Conservation (phyloP, 2,329 filamentous ascomycete species). For the Neospermospora avenae region DNA sequence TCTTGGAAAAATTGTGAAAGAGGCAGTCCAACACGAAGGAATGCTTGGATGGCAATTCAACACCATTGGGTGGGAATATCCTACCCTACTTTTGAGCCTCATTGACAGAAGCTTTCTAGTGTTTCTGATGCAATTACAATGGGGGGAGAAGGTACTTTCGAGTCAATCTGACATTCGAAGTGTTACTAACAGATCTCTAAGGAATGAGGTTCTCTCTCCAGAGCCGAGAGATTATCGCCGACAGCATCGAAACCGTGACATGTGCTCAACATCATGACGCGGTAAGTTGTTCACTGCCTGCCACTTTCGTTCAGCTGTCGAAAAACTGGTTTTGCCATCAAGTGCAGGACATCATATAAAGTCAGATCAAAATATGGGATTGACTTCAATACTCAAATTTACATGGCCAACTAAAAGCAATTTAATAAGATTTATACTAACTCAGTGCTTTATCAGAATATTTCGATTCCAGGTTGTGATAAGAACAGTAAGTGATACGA, state of each 20-base stretch:
- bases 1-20: slow-evolving; percentile 83
- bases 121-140: slow-evolving; percentile 83
- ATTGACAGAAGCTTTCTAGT: neutral
- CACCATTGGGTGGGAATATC: slow-evolving; percentile 22
- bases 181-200: slow-evolving; percentile 35
- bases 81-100: neutral
- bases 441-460: slow-evolving; percentile 69
- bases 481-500: slow-evolving; percentile 63
- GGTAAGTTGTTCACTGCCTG: neutral
- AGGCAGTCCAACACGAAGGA: slow-evolving; percentile 71
- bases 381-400: neutral
- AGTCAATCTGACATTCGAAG: slow-evolving; percentile 20
- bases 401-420: too few relatives aligned
- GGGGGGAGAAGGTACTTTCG: slow-evolving; percentile 88
- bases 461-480: slow-evolving; percentile 82
- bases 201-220: slow-evolving; percentile 94
- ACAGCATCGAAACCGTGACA: slow-evolving; percentile 90
- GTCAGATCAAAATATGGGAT: neutral
- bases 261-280: slow-evolving; percentile 60
- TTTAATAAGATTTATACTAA: neutral
- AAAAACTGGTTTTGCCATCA: neutral
- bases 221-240: slow-evolving; percentile 86
- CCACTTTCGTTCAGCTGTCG: neutral
- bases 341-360: neutral
- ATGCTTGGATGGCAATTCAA: slow-evolving; percentile 68